Percentiles rank a stretch among this genome's conserved stretches.
phyloP scores from a whole-genome alignment of 2,329 filamentous ascomycete genomes.

The Ampelomyces quisqualis region DNA sequence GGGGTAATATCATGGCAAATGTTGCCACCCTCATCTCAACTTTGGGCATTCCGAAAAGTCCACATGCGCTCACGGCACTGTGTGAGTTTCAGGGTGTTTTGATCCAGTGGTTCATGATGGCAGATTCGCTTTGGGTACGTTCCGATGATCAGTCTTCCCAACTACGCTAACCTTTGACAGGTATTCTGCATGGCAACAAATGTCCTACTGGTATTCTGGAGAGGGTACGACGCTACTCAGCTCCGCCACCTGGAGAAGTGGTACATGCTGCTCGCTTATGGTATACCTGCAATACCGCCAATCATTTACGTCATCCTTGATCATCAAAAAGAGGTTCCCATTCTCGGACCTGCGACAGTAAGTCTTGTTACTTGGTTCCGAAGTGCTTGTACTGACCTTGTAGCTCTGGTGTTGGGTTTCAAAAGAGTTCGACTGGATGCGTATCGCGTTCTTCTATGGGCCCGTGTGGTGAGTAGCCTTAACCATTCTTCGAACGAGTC shows the following conservation, averaged over 20 bases:
- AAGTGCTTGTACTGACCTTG: constrained; percentile 2
- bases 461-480: constrained; percentile 60
- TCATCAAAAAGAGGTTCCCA: constrained; percentile 53
- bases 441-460: constrained; percentile 73
- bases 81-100: constrained; percentile 78
- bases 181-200: constrained; percentile 78
- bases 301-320: constrained; percentile 67
- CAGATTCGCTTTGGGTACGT: constrained; percentile 54
- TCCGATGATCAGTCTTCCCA: constrained; percentile 77
- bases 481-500: background rate
- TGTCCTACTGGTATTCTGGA: constrained; percentile 79
- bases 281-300: constrained; percentile 68
- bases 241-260: constrained; percentile 68
- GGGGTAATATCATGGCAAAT: constrained; percentile 77
- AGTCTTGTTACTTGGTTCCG: constrained; percentile 15
- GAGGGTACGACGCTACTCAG: constrained; percentile 65
- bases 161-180: constrained; percentile 68
- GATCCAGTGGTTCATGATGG: constrained; percentile 68
- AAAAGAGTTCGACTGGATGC: constrained; percentile 66
- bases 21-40: constrained; percentile 73
- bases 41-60: constrained; percentile 51
- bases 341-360: constrained; percentile 72
- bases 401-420: constrained; percentile 80
- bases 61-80: constrained; percentile 52
- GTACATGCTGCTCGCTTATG: constrained; percentile 71